Conservation (phyloP, 306 rosid genomes). For the Begonia peltatifolia region DNA sequence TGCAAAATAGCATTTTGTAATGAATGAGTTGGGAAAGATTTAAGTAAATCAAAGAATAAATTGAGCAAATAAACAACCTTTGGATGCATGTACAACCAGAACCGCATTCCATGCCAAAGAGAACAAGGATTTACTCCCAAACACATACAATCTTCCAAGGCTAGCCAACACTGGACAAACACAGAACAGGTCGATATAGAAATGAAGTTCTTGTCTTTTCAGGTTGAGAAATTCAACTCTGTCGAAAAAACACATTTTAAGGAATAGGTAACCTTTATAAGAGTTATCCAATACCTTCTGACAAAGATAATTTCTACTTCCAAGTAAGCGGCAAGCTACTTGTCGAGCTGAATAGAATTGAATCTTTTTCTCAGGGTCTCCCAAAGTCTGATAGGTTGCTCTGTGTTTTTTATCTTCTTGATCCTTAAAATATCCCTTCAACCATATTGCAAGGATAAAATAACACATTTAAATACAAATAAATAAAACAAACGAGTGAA, state of each 20-base stretch:
- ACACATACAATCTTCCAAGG: conserved; percentile 85
- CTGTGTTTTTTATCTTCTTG: conserved; percentile 81
- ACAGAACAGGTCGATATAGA: not conserved
- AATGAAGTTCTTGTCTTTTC: too few relatives aligned
- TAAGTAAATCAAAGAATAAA: conserved; percentile 1
- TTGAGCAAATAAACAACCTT: conserved; percentile 35
- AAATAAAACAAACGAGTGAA: not conserved
- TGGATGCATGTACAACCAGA: conserved; percentile 98
- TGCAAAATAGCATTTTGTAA: conserved; percentile 10
- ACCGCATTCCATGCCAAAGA: conserved; percentile 50
- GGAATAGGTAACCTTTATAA: not conserved
- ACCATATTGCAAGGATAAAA: not conserved
- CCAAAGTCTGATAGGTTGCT: conserved; percentile 58
- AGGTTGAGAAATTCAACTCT: too few relatives aligned
- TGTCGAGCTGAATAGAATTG: conserved; percentile 83
- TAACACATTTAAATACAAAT: not conserved
- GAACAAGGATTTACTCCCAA: conserved; percentile 31
- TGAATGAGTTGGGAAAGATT: not conserved
- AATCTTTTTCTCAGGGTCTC: conserved; percentile 62
- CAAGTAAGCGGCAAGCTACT: conserved; percentile 87
- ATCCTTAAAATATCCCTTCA: conserved; percentile 46
- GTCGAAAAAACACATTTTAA: too few relatives aligned
- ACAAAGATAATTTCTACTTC: conserved; percentile 87
- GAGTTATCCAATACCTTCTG: conserved; percentile 48
- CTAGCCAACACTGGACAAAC: conserved; percentile 75